Conservation (phyloP, 805 yeast species). For the Monosporozyma aerobia region DNA sequence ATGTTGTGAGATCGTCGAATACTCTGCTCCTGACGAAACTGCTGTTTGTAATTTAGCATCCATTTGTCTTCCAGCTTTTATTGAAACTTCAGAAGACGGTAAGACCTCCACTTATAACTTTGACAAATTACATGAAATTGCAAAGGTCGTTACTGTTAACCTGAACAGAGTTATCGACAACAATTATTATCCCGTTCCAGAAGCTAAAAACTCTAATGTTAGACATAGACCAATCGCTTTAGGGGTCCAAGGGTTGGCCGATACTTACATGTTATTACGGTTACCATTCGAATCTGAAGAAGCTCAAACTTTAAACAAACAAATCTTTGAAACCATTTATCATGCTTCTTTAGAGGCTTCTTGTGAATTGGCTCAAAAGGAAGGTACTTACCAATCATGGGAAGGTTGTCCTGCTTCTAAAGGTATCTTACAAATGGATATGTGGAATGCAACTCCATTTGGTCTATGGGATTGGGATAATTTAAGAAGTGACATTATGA, state of each 20-base stretch:
- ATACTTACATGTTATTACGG: conserved; percentile 66
- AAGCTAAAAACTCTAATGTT: conserved; percentile 62
- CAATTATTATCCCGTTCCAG: conserved; percentile 71
- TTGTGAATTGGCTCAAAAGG: conserved; percentile 57
- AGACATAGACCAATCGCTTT: conserved; percentile 84
- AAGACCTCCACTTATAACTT: conserved; percentile 54
- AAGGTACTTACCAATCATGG: conserved; percentile 65
- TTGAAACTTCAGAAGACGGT: conserved; percentile 37
- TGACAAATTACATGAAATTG: conserved; percentile 57
- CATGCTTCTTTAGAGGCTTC: conserved; percentile 89
- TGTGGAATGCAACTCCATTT: conserved; percentile 75
- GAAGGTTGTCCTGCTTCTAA: conserved; percentile 82
- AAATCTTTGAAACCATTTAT: conserved; percentile 90
- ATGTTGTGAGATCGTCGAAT: conserved; percentile 89
- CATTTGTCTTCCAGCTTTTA: conserved; percentile 72
- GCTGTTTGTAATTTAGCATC: conserved; percentile 95
- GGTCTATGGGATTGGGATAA: conserved; percentile 77
- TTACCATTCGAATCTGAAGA: conserved; percentile 82
- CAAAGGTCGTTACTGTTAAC: conserved; percentile 69
- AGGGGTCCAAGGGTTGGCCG: conserved; percentile 97
- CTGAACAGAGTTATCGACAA: conserved; percentile 75
- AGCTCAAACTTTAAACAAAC: conserved; percentile 66
- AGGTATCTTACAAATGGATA: conserved; percentile 75
- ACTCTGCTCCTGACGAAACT: conserved; percentile 77
- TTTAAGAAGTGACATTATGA: conserved; percentile 46